Evolutionary conservation across 2,329 filamentous ascomycete genomes (phyloP).

Genomic region (Fusarium liriodendri): DNA sequence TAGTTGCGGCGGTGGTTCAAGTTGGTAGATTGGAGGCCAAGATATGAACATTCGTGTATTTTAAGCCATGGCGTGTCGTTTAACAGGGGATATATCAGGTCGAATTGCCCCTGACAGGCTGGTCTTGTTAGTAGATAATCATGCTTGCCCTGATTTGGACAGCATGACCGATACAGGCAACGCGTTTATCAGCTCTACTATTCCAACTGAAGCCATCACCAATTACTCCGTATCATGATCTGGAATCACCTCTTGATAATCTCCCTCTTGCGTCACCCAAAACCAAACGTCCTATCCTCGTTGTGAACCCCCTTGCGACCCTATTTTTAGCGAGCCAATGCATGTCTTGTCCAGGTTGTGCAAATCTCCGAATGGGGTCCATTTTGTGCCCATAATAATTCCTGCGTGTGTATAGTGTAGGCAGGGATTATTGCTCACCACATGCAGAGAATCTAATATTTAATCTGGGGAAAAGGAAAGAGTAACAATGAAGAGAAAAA

Average conservation of each 20-base stretch:
- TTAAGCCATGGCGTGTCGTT: not conserved
- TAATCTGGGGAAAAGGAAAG: not conserved
- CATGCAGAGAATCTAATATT: not conserved
- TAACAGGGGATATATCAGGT: not conserved
- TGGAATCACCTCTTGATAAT: not conserved
- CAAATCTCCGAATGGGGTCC: not conserved
- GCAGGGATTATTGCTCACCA: not conserved
- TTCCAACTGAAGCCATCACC: not conserved
- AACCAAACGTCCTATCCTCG: not conserved
- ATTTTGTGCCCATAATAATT: not conserved
- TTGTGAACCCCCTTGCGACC: not conserved
- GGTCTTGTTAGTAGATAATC: conserved; percentile 3
- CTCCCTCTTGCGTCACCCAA: not conserved
- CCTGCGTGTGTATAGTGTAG: not conserved
- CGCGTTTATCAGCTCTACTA: not conserved
- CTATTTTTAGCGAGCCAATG: not conserved
- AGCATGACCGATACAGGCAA: not conserved
- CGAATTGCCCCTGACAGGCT: not conserved
- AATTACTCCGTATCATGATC: not conserved
- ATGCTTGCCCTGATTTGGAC: not conserved
- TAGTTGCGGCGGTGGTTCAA: conserved; percentile 24
- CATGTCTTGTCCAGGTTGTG: not conserved
- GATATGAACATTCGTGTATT: not conserved
- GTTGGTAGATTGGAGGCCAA: not conserved
- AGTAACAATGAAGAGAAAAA: not conserved